These are phyloP conservation scores for Ophiosphaerella korrae DNA, from an alignment of 2,329 filamentous ascomycete genomes.

Conservation along the genomic window DNA sequence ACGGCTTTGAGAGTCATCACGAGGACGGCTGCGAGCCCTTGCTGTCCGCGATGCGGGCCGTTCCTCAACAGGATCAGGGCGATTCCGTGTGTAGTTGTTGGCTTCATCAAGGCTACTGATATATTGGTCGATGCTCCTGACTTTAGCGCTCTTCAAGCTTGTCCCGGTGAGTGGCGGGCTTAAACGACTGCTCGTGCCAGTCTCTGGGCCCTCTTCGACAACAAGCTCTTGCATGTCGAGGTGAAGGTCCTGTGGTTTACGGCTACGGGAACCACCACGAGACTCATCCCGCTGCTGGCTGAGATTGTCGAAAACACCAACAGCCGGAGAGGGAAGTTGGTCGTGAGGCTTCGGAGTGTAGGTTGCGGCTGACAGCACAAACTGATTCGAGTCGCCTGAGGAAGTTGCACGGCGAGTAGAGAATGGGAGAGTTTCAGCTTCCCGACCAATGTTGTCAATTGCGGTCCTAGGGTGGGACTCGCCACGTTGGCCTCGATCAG, in stretches of 20 bases:
- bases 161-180: constrained; percentile 51
- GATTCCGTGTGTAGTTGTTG: constrained; percentile 59
- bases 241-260: constrained; percentile 75
- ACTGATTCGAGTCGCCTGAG: constrained; percentile 65
- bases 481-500: constrained; percentile 40
- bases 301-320: constrained; percentile 65
- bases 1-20: constrained; percentile 71
- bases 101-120: constrained; percentile 85
- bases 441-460: constrained; percentile 46
- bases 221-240: constrained; percentile 53
- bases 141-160: constrained; percentile 63
- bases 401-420: constrained; percentile 39
- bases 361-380: constrained; percentile 46
- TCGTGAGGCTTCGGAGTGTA: constrained; percentile 40
- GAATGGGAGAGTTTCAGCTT: constrained; percentile 49
- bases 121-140: constrained; percentile 77
- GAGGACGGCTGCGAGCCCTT: constrained; percentile 52
- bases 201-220: constrained; percentile 39
- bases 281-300: constrained; percentile 67
- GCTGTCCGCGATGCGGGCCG: constrained; percentile 55
- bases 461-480: constrained; percentile 41
- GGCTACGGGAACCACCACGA: constrained; percentile 74
- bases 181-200: constrained; percentile 59
- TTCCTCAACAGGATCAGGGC: constrained; percentile 49
- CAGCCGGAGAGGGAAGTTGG: constrained; percentile 68